phyloP scores from a whole-genome alignment of 108 stramenopile genomes.

The Hondaea fermentalgiana region DNA sequence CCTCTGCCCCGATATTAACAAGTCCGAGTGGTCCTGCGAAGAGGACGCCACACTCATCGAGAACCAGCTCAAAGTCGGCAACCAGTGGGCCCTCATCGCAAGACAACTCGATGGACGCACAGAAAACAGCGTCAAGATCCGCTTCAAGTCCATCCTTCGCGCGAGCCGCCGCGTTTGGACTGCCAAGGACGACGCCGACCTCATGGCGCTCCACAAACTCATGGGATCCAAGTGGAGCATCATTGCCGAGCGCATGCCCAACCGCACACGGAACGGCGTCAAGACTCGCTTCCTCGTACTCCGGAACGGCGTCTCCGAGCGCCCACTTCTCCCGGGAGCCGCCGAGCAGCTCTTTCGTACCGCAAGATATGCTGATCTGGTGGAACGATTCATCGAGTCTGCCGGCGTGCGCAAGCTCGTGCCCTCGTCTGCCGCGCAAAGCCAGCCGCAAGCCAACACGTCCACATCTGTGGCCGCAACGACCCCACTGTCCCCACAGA shows the following conservation, averaged over 20 bases:
- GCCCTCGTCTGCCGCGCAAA: too few species aligned
- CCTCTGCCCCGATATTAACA: conserved; percentile 42
- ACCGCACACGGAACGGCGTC: background rate
- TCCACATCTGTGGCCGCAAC: too few species aligned
- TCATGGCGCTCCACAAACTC: background rate
- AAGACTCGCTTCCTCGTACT: background rate
- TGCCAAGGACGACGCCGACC: conserved; percentile 2
- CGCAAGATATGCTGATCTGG: background rate
- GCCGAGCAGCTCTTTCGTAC: background rate
- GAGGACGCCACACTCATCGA: conserved; percentile 44
- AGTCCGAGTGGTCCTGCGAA: conserved; percentile 38
- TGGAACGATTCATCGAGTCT: background rate
- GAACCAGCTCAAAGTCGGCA: conserved; percentile 21
- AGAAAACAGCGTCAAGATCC: conserved; percentile 32
- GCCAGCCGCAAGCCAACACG: too few species aligned
- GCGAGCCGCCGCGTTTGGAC: background rate
- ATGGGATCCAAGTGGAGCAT: background rate
- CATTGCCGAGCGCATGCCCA: background rate
- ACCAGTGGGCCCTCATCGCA: conserved; percentile 32
- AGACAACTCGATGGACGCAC: conserved; percentile 30
- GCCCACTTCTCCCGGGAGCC: background rate
- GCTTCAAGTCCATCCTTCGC: conserved; percentile 18
- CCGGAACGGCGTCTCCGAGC: background rate
- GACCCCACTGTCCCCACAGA: too few species aligned
- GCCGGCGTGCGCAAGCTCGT: background rate